phyloP scores from a whole-genome alignment of 2,329 filamentous ascomycete genomes.

The Bimuria novae-zelandiae region DNA sequence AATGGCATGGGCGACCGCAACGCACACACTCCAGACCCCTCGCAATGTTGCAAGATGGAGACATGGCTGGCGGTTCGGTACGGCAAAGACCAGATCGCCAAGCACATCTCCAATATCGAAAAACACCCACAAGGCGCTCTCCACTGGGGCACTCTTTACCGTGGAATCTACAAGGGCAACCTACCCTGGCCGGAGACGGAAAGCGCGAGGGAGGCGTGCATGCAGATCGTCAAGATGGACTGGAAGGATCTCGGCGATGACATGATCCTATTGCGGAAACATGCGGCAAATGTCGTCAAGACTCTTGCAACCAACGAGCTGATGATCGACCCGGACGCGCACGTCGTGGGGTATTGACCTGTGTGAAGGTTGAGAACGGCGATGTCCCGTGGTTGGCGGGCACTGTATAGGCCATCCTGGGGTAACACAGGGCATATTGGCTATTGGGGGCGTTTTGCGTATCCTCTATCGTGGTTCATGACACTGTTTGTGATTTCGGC shows the following conservation, averaged over 20 bases:
- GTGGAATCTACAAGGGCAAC: constrained; percentile 30
- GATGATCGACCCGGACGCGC: constrained; percentile 35
- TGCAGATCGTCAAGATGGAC: constrained; percentile 17
- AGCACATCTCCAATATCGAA: constrained; percentile 21
- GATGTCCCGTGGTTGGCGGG: constrained; percentile 37
- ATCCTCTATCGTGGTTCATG: too few species aligned
- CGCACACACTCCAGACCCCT: constrained; percentile 2
- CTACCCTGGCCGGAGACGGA: constrained; percentile 35
- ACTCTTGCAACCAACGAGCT: constrained; percentile 25
- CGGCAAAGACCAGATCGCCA: constrained; percentile 37
- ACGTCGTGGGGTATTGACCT: constrained; percentile 43
- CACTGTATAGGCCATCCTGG: neutral
- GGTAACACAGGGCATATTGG: neutral
- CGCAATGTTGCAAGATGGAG: constrained; percentile 14
- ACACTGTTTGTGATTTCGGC: too few species aligned
- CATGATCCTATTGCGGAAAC: constrained; percentile 31
- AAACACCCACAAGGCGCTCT: constrained; percentile 2
- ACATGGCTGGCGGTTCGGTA: constrained; percentile 37
- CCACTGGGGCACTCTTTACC: constrained; percentile 31
- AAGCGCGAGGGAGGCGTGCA: constrained; percentile 22
- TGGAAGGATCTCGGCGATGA: constrained; percentile 27
- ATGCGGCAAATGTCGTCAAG: constrained; percentile 23
- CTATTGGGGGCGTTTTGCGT: neutral
- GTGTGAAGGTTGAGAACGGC: constrained; percentile 28
- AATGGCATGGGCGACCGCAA: constrained; percentile 17